Base-by-base conservation (phyloP, 305 asterid genomes). In the Fraxinus velutina region DNA sequence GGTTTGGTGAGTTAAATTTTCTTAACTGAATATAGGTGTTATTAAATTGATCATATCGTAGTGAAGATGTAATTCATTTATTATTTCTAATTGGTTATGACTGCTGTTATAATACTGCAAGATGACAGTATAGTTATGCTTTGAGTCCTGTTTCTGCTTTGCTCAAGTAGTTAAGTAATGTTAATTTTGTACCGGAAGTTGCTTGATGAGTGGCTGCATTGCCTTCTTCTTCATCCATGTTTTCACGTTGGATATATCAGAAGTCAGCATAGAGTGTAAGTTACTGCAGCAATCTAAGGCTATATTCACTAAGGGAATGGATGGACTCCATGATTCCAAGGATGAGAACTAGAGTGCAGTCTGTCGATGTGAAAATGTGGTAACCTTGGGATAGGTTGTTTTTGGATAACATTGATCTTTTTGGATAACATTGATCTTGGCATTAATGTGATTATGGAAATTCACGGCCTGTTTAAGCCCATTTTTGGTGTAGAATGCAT, bases 1-100 rank as follows among this genome's bases (percentile, higher is more conserved):
- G 99, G 99, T 71, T 83, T 93, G 97, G 99, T 95, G 88, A 88
- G 98, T 83, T 29, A 68, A 17, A 47, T 19, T 15, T 55, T 73
- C 22, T 64, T 33, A 64, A 55, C 73, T 83, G 81, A 75, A 64
- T 47, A 84, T 19, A 22, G 50, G 42, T 34, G 77, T 39, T 42
- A 33, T 64, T 68, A 76, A 68, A 29, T 68, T 68, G 42, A 29
- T 13, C 39, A 29, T 68, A 10, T 64, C 12, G 32, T 24, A 2
- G 36, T 68, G 75, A 30, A 68, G 75, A 12, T 22, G 4, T 27
- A 10, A 27, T 68, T 29, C 74, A 68, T 64, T 64, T 64, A 64
- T 9, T 27, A n/a, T 64, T 64, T 55, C 52, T 7, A 39, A 22
- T 10, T 29, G 32, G 17, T 74, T 29, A 15, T 80, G 79, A 71